Base-by-base conservation (phyloP, 768 basidiomycete species). In the Pleurotus djamor region DNA sequence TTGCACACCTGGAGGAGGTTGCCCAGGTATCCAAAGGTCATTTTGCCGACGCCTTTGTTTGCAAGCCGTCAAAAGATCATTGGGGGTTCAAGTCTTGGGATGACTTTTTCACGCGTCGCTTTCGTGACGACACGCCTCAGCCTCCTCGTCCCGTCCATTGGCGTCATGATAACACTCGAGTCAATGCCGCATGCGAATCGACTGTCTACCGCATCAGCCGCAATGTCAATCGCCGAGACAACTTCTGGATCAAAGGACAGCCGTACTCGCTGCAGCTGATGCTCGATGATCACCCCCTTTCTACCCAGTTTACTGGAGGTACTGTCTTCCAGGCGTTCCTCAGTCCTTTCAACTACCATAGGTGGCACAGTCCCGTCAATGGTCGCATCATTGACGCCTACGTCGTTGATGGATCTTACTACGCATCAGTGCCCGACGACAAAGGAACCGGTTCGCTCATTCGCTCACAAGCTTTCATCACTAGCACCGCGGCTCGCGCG, bases 241-340 rank as follows among this genome's bases (percentile, higher is more conserved):
- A 67, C 34, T 83, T 84, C 67, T 85, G 81, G 82, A 61, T 83
- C 64, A 84, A 85, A 62, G 81, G 76, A 0, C 73, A 79, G 64
- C 76, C 77, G 0, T 84, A 84, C 65, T 83, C 82, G 0, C 77
- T 84, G 13, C 35, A 66, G 3, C 74, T 82, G 63, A 82, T 84
- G 70, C 77, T 85, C 28, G 66, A 73, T 32, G 64, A 74, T 41
- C 75, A 82, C 57, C 44, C 47, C 6, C 58, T 59, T 32, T 60
- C 56, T 4, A 5, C 63, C 33, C 52, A 48, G 16, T 81, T 83
- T 61, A 69, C 72, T 10, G 79, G 78, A 4, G 83, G 78, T 10
- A 76, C 73, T 3, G 66, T 77, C 16, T 75, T 79, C 65, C 83
- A 84, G 61, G 81, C 79, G 0, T 83, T 81, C 67, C 74, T 86